Percentiles rank a stretch among this genome's conserved stretches.
Conservation (phyloP, 78 protist genomes). For the Mastigamoeba balamuthi region DNA sequence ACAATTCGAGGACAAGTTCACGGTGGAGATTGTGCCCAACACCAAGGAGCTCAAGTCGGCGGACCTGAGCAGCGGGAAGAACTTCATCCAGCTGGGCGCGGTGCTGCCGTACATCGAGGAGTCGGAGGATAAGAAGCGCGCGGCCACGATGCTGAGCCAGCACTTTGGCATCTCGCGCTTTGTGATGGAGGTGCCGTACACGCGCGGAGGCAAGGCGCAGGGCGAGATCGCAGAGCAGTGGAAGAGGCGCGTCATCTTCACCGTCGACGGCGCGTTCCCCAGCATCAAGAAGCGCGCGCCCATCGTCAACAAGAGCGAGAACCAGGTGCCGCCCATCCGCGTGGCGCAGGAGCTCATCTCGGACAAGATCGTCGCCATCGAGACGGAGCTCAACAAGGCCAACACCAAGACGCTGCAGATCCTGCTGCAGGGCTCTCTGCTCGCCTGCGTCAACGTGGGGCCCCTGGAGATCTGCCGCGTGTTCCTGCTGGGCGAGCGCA, state of each 20-base stretch:
- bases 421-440: constrained; percentile 1
- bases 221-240: background rate
- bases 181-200: background rate
- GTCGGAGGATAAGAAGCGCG: background rate
- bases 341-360: background rate
- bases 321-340: background rate
- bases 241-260: background rate
- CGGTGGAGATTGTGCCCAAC: background rate
- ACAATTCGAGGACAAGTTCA: background rate
- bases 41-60: background rate
- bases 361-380: background rate
- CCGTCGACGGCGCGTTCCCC: background rate
- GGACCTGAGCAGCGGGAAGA: background rate
- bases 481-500: background rate
- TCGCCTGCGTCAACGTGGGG: background rate
- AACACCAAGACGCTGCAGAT: constrained; percentile 3
- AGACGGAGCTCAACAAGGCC: background rate
- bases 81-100: background rate
- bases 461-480: background rate
- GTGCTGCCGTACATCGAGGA: background rate
- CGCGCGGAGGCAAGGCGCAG: background rate
- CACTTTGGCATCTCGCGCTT: background rate
- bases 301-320: background rate
- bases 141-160: background rate
- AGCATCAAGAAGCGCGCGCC: background rate